phyloP scores from a whole-genome alignment of 148 eudicot species.

The Vaccinium vitisidaea region DNA sequence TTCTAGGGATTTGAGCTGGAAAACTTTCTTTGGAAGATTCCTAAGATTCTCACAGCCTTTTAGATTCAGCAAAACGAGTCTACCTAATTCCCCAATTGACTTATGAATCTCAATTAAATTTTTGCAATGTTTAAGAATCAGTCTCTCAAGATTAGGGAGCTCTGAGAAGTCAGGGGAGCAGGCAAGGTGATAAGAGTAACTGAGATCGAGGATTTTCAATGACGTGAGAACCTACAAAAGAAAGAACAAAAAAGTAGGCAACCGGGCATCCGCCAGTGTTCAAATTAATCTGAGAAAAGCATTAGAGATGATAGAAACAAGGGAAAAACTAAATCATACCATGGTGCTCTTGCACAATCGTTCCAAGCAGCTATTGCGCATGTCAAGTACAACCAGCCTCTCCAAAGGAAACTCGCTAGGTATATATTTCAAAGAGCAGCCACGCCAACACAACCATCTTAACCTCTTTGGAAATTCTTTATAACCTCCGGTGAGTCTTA shows the following conservation, averaged over 20 bases:
- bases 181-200: conserved; percentile 1
- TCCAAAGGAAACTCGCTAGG: conserved; percentile 17
- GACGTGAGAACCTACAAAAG: conserved; percentile 2
- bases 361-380: conserved; percentile 15
- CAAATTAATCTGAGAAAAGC: neutral
- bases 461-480: conserved; percentile 17
- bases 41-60: conserved; percentile 5
- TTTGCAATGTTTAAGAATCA: conserved; percentile 13
- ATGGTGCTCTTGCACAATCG: conserved; percentile 11
- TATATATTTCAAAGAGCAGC: conserved; percentile 15
- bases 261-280: neutral
- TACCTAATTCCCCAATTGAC: conserved; percentile 12
- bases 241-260: neutral
- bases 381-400: conserved; percentile 22
- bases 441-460: conserved; percentile 25
- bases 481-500: conserved; percentile 3
- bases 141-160: conserved; percentile 15
- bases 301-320: neutral
- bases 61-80: conserved; percentile 12
- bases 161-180: conserved; percentile 14
- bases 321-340: neutral
- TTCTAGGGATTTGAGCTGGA: conserved; percentile 4
- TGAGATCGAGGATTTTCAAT: conserved; percentile 21
- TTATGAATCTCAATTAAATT: conserved; percentile 12
- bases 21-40: conserved; percentile 9